phyloP scores from a whole-genome alignment of 1,284 basidiomycete species.

The Rhodotorula sp. region DNA sequence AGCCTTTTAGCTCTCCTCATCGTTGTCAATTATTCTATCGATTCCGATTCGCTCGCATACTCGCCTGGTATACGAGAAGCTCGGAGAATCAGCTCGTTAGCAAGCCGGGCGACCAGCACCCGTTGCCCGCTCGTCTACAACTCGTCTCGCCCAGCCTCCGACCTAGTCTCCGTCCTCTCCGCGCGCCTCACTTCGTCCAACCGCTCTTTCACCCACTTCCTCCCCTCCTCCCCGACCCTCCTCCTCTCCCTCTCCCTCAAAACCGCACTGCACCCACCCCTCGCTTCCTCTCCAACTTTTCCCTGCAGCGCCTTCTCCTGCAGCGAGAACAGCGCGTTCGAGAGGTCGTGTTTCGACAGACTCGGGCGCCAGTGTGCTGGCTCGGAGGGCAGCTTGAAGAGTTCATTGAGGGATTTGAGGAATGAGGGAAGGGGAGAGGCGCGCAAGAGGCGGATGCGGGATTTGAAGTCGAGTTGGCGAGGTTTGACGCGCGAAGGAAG shows the following conservation, averaged over 20 bases:
- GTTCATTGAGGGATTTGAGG: neutral
- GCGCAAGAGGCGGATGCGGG: slow-evolving; percentile 2
- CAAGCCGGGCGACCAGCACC: too few relatives aligned
- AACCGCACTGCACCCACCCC: neutral
- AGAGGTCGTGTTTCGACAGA: slow-evolving; percentile 4
- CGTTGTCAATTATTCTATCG: too few relatives aligned
- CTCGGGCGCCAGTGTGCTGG: neutral
- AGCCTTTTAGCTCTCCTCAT: too few relatives aligned
- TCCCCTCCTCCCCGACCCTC: neutral
- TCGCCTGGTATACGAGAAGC: too few relatives aligned
- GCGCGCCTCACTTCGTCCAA: too few relatives aligned
- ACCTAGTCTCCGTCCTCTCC: neutral
- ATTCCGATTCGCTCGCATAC: too few relatives aligned
- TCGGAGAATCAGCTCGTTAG: too few relatives aligned
- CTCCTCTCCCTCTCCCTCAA: neutral
- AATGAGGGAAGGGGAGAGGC: slow-evolving; percentile 6
- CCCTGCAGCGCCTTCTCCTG: neutral
- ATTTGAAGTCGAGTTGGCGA: too few relatives aligned
- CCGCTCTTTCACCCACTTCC: neutral
- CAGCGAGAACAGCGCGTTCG: slow-evolving; percentile 1
- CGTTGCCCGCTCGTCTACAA: too few relatives aligned
- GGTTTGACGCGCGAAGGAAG: neutral
- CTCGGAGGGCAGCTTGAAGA: neutral
- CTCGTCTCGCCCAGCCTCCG: neutral
- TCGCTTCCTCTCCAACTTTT: neutral